phyloP scores from a whole-genome alignment of 2,329 filamentous ascomycete species.

The Fusarium duplospermum region DNA sequence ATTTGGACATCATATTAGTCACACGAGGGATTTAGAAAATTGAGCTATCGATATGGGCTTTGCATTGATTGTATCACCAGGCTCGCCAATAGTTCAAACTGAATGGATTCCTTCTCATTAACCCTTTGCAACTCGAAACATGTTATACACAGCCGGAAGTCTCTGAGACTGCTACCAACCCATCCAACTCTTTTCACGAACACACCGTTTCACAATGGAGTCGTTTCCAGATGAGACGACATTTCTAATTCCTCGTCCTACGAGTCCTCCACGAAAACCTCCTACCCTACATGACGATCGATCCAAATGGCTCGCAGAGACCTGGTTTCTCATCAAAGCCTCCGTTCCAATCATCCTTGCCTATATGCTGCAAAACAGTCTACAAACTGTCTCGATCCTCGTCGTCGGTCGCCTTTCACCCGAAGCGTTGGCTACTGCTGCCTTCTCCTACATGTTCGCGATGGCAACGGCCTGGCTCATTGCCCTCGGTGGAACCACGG shows the following conservation, averaged over 20 bases:
- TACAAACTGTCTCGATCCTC: slow-evolving; percentile 85
- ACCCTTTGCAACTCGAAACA: not conserved
- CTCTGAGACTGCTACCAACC: not conserved
- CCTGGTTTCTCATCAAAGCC: slow-evolving; percentile 68
- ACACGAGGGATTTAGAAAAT: not conserved
- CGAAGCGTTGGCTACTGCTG: slow-evolving; percentile 82
- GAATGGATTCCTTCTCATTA: not conserved
- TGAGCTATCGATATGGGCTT: not conserved
- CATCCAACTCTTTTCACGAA: not conserved
- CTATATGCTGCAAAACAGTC: slow-evolving; percentile 86
- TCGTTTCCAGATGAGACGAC: slow-evolving; percentile 35
- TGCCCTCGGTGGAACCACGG: slow-evolving; percentile 85
- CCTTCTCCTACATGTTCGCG: slow-evolving; percentile 94
- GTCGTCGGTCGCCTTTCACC: slow-evolving; percentile 84
- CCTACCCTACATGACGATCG: not conserved
- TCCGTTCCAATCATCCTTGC: slow-evolving; percentile 84
- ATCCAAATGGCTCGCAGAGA: slow-evolving; percentile 41
- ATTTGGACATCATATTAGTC: not conserved
- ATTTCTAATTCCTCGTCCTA: slow-evolving; percentile 19
- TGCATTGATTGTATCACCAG: not conserved
- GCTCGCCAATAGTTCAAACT: not conserved
- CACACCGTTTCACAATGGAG: accelerated
- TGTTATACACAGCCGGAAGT: not conserved
- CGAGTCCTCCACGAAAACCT: not conserved
- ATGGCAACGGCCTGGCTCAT: slow-evolving; percentile 91